Conservation (phyloP, 257 asterid species). For the Petunia axillaris region DNA sequence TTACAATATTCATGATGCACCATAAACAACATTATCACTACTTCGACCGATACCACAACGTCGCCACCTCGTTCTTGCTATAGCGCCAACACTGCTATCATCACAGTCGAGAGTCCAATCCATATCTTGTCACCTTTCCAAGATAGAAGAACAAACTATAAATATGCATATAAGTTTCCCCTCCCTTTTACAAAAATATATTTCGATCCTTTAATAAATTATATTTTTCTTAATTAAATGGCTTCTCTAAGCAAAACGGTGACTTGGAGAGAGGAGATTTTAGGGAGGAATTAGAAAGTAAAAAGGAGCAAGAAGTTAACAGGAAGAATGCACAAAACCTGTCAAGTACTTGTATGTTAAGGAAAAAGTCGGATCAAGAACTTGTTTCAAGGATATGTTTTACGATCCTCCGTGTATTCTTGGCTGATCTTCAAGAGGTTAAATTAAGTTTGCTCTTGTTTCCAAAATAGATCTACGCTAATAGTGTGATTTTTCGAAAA, state of each 20-base stretch:
- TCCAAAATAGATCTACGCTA: no score
- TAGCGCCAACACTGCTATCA: no score
- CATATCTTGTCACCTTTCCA: slow-evolving; percentile 8
- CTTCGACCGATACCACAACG: no score
- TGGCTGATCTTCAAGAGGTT: slow-evolving; percentile 38
- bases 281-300: slow-evolving; percentile 6
- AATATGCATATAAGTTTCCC: not conserved
- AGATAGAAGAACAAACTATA: not conserved
- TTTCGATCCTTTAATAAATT: not conserved
- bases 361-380: slow-evolving; percentile 30
- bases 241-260: slow-evolving; percentile 25
- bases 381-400: slow-evolving; percentile 26
- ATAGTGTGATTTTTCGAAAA: no score
- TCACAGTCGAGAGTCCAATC: not conserved
- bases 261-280: slow-evolving; percentile 36
- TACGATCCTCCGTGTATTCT: slow-evolving; percentile 22
- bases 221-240: slow-evolving; percentile 6
- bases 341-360: slow-evolving; percentile 33
- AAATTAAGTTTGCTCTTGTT: slow-evolving; percentile 30
- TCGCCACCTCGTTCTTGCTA: no score
- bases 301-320: slow-evolving; percentile 5
- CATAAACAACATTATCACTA: no score
- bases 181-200: not conserved
- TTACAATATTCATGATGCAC: no score
- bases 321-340: slow-evolving; percentile 28